These are phyloP conservation scores for Musa itinerans DNA, from an alignment of 176 grass and related monocot genomes.

Conservation along the genomic window DNA sequence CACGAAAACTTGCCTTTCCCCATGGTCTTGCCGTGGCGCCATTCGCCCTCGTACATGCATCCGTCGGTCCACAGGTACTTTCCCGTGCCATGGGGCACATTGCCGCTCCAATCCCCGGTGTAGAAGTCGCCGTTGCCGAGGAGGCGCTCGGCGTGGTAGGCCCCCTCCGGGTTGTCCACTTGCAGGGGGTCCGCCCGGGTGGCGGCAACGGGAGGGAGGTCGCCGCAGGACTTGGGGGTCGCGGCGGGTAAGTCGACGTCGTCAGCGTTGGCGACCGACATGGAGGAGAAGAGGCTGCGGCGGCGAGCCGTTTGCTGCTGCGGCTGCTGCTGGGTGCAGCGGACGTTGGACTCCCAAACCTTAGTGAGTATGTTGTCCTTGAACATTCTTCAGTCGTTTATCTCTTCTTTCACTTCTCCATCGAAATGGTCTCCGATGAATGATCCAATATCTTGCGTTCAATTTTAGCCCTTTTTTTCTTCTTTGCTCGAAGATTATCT, in stretches of 20 bases:
- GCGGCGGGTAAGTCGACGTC: constrained; percentile 30
- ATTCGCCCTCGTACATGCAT: constrained; percentile 98
- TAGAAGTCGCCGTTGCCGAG: constrained; percentile 94
- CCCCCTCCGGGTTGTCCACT: not conserved
- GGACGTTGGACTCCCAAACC: constrained; percentile 55
- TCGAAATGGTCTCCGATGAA: not conserved
- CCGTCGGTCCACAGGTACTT: constrained; percentile 96
- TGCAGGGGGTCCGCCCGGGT: constrained; percentile 1
- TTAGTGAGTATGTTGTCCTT: constrained; percentile 16
- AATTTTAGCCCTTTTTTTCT: not conserved
- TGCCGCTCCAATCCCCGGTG: constrained; percentile 55
- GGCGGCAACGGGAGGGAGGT: constrained; percentile 18
- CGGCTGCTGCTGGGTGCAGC: constrained; percentile 32
- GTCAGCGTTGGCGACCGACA: constrained; percentile 40
- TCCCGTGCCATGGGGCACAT: constrained; percentile 53
- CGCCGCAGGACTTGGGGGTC: constrained; percentile 19
- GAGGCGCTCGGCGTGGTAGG: constrained; percentile 42
- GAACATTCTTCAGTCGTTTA: constrained; percentile 5
- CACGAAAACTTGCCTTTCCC: constrained; percentile 87
- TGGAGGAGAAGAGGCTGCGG: constrained; percentile 32
- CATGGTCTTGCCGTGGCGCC: constrained; percentile 59
- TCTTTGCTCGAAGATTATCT: not conserved
- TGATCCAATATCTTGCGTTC: not conserved
- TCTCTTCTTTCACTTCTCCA: not conserved
- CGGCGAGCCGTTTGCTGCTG: constrained; percentile 35